Base-by-base conservation (phyloP, 129 eudicot species). In the Flaveria trinervia region DNA sequence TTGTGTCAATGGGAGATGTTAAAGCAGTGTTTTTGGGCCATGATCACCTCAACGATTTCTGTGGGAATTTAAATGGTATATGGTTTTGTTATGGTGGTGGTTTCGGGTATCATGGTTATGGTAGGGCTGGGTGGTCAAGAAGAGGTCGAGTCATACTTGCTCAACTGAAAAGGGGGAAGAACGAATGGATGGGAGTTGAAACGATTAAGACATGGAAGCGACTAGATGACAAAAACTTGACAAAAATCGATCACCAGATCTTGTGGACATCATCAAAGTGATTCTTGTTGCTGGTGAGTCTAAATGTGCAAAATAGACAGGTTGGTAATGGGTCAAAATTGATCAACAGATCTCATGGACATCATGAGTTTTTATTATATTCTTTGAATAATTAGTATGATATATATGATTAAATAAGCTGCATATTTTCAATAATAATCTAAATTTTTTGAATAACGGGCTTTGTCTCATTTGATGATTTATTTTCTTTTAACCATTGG, bases 61-160 rank as follows among this genome's bases (percentile, higher is more conserved):
- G 98, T 75, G 97, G 96, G 78, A 85, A 87, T 46, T 80, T 94
- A 25, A 72, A 81, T 33, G 96, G 96, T 16, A 73, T 94, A 64
- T 91, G 97, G 98, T 94, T 94, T 79, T 94, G 98, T 78, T 94
- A 94, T 78, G 98, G 98, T 18, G 98, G 98, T 28, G 98, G 97
- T 15, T 84, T 89, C 25, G 98, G 98, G 43, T 91, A 94, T 81
- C 98, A 94, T 78, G 98, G 92, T 15, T 94, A 94, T 83, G 98
- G 98, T 36, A 66, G 70, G 70, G 90, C 89, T 15, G 97, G 97
- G 70, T 73, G 79, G 91, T 72, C 91, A 7, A 91, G 97, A 78
- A 84, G 98, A 75, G 88, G 87, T n/a, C 77, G 97, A 68, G 85
- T 94, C 22, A 84, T 94, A 68, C 50, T 79, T 73, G 92, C 75